These are phyloP conservation scores for Plectosphaerella cucumerina DNA, from an alignment of 2,329 filamentous ascomycete species.

Conservation along the genomic window DNA sequence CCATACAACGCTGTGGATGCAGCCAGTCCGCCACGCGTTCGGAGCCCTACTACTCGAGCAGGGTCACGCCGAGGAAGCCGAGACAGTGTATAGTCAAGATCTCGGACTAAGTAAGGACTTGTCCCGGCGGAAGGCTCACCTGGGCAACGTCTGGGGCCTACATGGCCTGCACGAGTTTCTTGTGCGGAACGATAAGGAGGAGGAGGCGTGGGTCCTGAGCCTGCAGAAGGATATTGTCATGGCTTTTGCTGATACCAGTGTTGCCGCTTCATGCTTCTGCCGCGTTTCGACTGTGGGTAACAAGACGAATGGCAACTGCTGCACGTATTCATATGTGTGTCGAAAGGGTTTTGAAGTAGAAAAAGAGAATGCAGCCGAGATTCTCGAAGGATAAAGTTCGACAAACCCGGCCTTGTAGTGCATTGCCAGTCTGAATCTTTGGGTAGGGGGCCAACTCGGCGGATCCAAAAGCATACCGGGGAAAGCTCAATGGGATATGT, in stretches of 20 bases:
- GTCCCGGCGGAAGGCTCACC: constrained; percentile 59
- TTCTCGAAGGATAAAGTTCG: too few species aligned
- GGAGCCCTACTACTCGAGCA: constrained; percentile 68
- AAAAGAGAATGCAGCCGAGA: too few species aligned
- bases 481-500: too few species aligned
- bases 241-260: constrained; percentile 54
- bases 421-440: too few species aligned
- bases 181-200: constrained; percentile 40
- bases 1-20: constrained; percentile 76
- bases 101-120: constrained; percentile 56
- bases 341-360: too few species aligned
- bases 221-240: constrained; percentile 46
- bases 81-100: constrained; percentile 55
- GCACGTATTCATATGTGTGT: too few species aligned
- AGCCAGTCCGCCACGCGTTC: constrained; percentile 66
- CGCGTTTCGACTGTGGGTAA: constrained; percentile 1
- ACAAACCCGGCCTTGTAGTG: too few species aligned
- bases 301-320: too few species aligned
- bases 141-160: constrained; percentile 72
- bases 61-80: constrained; percentile 51
- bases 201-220: constrained; percentile 29
- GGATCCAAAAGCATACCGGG: too few species aligned
- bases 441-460: too few species aligned
- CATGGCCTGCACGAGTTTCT: constrained; percentile 72
- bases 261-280: constrained; percentile 56